Evolutionary conservation across 345 rosid genomes (phyloP).

Genomic region (Litchi chinensis): DNA sequence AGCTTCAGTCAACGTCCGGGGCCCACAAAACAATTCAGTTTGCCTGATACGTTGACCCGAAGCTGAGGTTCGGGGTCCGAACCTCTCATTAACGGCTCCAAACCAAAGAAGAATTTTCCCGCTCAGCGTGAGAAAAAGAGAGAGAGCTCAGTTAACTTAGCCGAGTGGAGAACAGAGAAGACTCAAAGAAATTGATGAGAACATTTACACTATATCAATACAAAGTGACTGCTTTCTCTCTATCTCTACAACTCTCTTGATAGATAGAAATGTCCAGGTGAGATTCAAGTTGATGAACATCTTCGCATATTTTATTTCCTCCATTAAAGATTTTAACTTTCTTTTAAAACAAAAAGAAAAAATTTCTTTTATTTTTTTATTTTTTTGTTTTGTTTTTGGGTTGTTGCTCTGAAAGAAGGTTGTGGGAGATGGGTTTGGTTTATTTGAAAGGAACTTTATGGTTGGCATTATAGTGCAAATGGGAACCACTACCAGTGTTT

Average conservation of each 20-base stretch:
- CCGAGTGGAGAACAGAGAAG: conserved; percentile 34
- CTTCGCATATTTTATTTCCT: background rate
- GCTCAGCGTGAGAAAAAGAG: conserved; percentile 25
- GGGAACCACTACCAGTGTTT: background rate
- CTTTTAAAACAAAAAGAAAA: background rate
- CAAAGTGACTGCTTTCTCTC: background rate
- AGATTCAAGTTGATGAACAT: background rate
- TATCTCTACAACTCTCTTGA: background rate
- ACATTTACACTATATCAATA: background rate
- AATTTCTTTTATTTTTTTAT: background rate
- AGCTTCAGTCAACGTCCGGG: conserved; percentile 44
- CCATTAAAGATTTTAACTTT: background rate
- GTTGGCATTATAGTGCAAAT: background rate
- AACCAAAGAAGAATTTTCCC: conserved; percentile 37
- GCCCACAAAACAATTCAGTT: conserved; percentile 18
- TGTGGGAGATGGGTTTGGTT: background rate
- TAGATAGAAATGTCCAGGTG: conserved; percentile 15
- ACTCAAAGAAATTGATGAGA: conserved; percentile 11
- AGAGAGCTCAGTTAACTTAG: conserved; percentile 34
- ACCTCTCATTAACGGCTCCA: conserved; percentile 18
- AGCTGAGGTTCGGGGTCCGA: conserved; percentile 33
- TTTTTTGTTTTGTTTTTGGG: background rate
- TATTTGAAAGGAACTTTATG: background rate
- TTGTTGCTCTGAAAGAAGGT: background rate
- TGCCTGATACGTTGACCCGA: conserved; percentile 19